Evolutionary conservation across 371 early-diverging fungal species (phyloP), one percentile per base, ranked within the genome.

Genomic region (Mortierella sp.): DNA sequence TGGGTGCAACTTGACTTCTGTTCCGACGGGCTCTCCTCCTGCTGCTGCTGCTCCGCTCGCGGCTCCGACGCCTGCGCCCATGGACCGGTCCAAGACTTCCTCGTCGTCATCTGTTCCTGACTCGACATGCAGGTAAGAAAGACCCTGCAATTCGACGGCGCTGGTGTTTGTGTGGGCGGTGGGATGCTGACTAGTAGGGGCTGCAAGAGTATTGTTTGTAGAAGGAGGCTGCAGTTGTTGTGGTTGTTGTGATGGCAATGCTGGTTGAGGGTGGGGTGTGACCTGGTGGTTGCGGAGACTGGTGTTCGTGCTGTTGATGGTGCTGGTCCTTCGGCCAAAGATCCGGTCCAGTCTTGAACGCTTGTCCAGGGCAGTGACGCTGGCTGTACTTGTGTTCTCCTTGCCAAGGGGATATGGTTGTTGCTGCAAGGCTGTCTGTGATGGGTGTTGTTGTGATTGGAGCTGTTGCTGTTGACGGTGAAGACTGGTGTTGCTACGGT

Each of bases 1-100:
- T n/a, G 83, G 83, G 50, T 83, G 83, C 65, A 83, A 31, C 68
- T 83, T 83, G 64, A 83, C 83, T 31, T 83, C 76, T 37, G 76
- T 83, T 43, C 79, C 58, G 16, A 58, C 34, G 34, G 58, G 58
- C 58, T 58, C 58, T 34, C 31, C 34, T 34, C 16, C 73, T 39
- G 79, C 50, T 11, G 66, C 68, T 8, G 66, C 37, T 19, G 41
- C 71, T 37, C 64, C 52, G n/a, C 47, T n/a, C 7, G 26, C 13
- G 43, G 41, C 70, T 16, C 70, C 76, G 9, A 68, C 71, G 10
- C 68, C 71, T 31, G 74, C 63, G n/a, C 72, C 71, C 78, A 66
- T 66, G 3, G 70, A 70, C 40, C 80, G 72, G 14, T 66, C 73
- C 34, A 53, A 37, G 34, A 71, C 66, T 43, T 73, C 79, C n/a